Conservation (phyloP, 2,329 filamentous ascomycete species). For the Lasiodiplodia citricola region DNA sequence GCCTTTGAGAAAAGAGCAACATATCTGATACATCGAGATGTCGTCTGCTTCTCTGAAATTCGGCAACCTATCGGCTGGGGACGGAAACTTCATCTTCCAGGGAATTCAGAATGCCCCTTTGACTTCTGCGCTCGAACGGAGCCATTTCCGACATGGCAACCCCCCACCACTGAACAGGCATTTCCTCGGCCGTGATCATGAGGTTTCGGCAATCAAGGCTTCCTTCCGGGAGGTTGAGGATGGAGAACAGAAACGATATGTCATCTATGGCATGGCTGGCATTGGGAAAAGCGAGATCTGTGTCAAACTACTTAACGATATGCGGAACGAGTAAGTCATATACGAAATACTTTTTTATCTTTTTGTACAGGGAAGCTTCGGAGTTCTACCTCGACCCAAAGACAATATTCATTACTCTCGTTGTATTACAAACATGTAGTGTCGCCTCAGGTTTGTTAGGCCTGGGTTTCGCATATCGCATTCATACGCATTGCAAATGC, state of each 20-base stretch:
- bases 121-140: background rate
- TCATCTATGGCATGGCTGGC: slow-evolving; percentile 39
- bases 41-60: too few relatives aligned
- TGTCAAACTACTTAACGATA: slow-evolving; percentile 34
- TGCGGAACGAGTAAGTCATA: slow-evolving; percentile 32
- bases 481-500: too few relatives aligned
- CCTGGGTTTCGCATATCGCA: too few relatives aligned
- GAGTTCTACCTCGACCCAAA: too few relatives aligned
- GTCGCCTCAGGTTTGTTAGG: too few relatives aligned
- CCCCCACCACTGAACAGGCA: background rate
- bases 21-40: too few relatives aligned
- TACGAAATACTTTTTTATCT: too few relatives aligned
- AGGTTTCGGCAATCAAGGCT: background rate
- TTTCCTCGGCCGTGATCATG: background rate
- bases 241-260: slow-evolving; percentile 33
- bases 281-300: slow-evolving; percentile 43
- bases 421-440: too few relatives aligned
- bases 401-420: too few relatives aligned
- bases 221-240: background rate
- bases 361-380: too few relatives aligned
- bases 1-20: too few relatives aligned
- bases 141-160: background rate
- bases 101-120: background rate
- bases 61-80: background rate
- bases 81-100: background rate